These are phyloP conservation scores for Alternaria brassicae DNA, from an alignment of 2,329 filamentous ascomycete genomes.

Conservation along the genomic window DNA sequence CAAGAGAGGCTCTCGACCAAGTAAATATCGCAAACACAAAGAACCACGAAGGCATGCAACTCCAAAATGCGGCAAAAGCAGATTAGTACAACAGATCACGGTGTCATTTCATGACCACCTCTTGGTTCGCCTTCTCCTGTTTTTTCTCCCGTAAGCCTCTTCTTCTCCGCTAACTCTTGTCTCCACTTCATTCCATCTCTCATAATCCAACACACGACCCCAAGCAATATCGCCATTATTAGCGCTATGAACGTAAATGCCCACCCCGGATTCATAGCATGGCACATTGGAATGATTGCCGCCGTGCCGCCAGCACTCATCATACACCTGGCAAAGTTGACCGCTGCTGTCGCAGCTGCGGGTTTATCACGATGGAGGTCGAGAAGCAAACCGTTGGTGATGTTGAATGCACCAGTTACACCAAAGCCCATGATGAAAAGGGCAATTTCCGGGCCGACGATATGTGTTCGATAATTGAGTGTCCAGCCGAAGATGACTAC, in stretches of 20 bases:
- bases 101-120: background rate
- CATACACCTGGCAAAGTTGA: conserved; percentile 49
- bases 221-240: conserved; percentile 36
- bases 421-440: conserved; percentile 62
- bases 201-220: conserved; percentile 42
- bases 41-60: too few species aligned
- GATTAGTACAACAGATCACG: background rate
- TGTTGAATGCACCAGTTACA: conserved; percentile 60
- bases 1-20: too few species aligned
- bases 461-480: conserved; percentile 43
- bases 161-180: conserved; percentile 28
- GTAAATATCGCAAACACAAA: too few species aligned
- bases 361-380: conserved; percentile 52
- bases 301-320: conserved; percentile 48
- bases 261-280: conserved; percentile 54
- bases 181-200: conserved; percentile 42
- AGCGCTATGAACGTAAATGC: conserved; percentile 54
- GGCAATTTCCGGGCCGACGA: conserved; percentile 55
- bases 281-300: conserved; percentile 53
- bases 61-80: background rate
- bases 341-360: conserved; percentile 51
- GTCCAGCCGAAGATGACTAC: conserved; percentile 55
- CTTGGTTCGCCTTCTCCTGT: background rate
- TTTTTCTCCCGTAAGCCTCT: conserved; percentile 15
- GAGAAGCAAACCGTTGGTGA: conserved; percentile 56